These are phyloP conservation scores for Blastobotrys aristatus DNA, from an alignment of 1,139 yeast species.

Conservation along the genomic window DNA sequence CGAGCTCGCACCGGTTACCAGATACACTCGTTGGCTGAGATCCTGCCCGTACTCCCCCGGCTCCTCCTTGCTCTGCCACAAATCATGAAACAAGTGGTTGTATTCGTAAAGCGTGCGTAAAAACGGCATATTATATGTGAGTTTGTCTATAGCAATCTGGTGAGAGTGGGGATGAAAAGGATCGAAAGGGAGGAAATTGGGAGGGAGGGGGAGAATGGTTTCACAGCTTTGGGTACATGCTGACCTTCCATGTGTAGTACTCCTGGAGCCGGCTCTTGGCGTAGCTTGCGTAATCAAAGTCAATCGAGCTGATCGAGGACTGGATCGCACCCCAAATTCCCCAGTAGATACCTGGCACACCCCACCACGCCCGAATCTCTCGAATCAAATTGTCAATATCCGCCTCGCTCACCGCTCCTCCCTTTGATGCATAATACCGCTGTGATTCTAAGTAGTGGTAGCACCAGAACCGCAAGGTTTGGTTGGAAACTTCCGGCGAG, in stretches of 20 bases:
- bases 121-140: background rate
- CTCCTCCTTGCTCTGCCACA: conserved; percentile 18
- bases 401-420: conserved; percentile 11
- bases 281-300: conserved; percentile 64
- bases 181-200: background rate
- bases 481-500: conserved; percentile 42
- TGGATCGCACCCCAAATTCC: conserved; percentile 83
- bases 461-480: conserved; percentile 47
- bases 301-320: conserved; percentile 63
- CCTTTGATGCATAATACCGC: conserved; percentile 13
- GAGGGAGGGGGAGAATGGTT: background rate
- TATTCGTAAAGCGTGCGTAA: background rate
- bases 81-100: background rate
- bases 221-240: conserved; percentile 12
- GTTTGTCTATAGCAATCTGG: too few species aligned
- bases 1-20: conserved; percentile 46
- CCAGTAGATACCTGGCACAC: conserved; percentile 82
- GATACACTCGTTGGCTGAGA: conserved; percentile 38
- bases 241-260: conserved; percentile 60
- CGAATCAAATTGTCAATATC: conserved; percentile 42
- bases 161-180: background rate
- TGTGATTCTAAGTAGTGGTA: conserved; percentile 32
- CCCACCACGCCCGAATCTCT: conserved; percentile 61
- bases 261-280: conserved; percentile 58
- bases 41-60: conserved; percentile 40